A percentile compares a stretch with the other conserved stretches of the same genome.
phyloP scores from a whole-genome alignment of 257 asterid species.

The Solanum bulbocastanum region DNA sequence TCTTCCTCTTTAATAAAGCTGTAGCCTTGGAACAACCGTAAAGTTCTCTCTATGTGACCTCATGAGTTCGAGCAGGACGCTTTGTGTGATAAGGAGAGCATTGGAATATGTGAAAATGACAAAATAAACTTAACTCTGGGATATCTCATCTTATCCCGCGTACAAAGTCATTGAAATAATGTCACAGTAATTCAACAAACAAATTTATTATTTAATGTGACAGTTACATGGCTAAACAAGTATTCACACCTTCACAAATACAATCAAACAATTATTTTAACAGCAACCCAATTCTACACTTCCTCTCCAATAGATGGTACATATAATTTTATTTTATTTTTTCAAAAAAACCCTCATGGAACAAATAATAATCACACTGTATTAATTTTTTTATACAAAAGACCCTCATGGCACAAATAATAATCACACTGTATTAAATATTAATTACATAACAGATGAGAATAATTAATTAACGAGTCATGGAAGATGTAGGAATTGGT shows the following conservation, averaged over 20 bases:
- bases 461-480: slow-evolving; percentile 12
- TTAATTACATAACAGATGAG: neutral
- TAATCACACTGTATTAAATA: neutral
- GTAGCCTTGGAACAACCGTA: neutral
- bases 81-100: neutral
- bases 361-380: neutral
- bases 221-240: neutral
- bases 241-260: neutral
- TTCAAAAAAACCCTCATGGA: neutral
- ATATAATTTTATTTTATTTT: too few relatives aligned
- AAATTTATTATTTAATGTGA: neutral
- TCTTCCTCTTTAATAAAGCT: neutral
- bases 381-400: too few relatives aligned
- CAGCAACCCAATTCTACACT: neutral
- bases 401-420: neutral
- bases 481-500: slow-evolving; percentile 16
- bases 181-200: neutral
- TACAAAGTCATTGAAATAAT: neutral
- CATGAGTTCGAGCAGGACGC: neutral
- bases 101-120: neutral
- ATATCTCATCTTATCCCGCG: neutral
- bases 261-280: neutral
- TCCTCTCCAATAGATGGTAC: neutral
- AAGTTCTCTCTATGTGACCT: neutral
- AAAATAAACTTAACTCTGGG: neutral